These are phyloP conservation scores for Fraxinus greggii DNA, from an alignment of 305 asterid genomes.

Conservation along the genomic window DNA sequence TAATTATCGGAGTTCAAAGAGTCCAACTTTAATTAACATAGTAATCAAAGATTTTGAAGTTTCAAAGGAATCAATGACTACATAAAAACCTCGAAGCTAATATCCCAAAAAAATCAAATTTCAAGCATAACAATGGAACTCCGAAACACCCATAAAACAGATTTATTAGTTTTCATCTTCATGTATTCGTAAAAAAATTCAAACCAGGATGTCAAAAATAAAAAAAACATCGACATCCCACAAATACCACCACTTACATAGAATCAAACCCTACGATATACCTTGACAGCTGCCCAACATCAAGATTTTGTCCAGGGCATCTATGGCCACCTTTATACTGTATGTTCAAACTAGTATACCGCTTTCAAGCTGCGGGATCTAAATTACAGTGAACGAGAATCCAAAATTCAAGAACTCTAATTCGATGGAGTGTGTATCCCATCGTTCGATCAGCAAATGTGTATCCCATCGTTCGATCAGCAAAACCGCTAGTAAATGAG, in stretches of 20 bases:
- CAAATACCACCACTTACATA: not conserved
- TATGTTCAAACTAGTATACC: not conserved
- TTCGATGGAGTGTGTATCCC: not conserved
- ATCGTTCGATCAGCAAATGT: not conserved
- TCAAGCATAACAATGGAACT: not conserved
- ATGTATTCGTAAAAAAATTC: not conserved
- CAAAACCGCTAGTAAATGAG: not conserved
- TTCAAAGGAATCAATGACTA: not conserved
- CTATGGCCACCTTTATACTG: not conserved
- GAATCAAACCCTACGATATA: not conserved
- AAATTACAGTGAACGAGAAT: not conserved
- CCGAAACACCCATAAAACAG: not conserved
- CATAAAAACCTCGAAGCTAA: not conserved
- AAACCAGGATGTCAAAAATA: not conserved
- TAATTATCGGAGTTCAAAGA: not conserved
- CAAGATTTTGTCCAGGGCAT: not conserved
- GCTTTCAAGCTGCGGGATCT: not conserved
- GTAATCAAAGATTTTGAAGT: not conserved
- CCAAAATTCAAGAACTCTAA: not conserved
- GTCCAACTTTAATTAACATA: not conserved
- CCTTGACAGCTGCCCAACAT: not conserved
- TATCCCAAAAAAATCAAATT: not conserved
- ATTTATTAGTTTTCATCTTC: not conserved
- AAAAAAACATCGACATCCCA: not conserved
- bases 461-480: too few species aligned